Percentiles rank a stretch among this genome's conserved stretches.
phyloP scores from a whole-genome alignment of 106 monocot genomes.

The Agapanthus africanus region DNA sequence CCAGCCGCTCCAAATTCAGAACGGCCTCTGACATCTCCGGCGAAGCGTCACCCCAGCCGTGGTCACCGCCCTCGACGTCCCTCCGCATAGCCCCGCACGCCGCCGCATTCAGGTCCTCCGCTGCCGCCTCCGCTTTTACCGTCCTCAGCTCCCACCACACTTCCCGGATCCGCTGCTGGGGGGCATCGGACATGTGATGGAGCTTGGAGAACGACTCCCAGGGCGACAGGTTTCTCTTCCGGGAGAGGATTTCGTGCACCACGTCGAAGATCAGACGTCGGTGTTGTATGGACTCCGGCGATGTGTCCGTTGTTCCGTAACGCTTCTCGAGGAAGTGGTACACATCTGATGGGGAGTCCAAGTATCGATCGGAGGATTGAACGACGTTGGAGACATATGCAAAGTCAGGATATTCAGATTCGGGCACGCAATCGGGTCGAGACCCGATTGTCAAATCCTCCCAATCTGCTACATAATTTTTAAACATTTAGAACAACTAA shows the following conservation, averaged over 20 bases:
- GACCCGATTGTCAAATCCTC: constrained; percentile 24
- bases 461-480: constrained; percentile 24
- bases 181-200: constrained; percentile 47
- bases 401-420: constrained; percentile 37
- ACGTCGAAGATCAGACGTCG: constrained; percentile 62
- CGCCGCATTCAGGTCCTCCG: constrained; percentile 50
- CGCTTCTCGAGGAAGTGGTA: constrained; percentile 35
- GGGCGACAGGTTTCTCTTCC: constrained; percentile 12
- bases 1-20: constrained; percentile 67
- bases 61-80: constrained; percentile 37
- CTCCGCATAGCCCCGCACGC: constrained; percentile 35
- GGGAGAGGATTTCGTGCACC: constrained; percentile 51
- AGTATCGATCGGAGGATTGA: constrained; percentile 2
- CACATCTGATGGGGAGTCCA: constrained; percentile 12
- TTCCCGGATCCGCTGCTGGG: constrained; percentile 17
- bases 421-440: constrained; percentile 9
- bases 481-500: too few relatives aligned
- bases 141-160: constrained; percentile 63
- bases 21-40: constrained; percentile 71
- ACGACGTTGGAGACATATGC: constrained; percentile 53
- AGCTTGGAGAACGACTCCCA: constrained; percentile 30
- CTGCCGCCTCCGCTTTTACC: constrained; percentile 10
- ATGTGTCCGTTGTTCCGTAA: neutral
- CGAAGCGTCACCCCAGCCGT: constrained; percentile 30
- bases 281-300: constrained; percentile 17